Evolutionary conservation across 2,329 filamentous ascomycete genomes (phyloP), one percentile per base, ranked within the genome.

Genomic region (Annulohypoxylon truncatum): DNA sequence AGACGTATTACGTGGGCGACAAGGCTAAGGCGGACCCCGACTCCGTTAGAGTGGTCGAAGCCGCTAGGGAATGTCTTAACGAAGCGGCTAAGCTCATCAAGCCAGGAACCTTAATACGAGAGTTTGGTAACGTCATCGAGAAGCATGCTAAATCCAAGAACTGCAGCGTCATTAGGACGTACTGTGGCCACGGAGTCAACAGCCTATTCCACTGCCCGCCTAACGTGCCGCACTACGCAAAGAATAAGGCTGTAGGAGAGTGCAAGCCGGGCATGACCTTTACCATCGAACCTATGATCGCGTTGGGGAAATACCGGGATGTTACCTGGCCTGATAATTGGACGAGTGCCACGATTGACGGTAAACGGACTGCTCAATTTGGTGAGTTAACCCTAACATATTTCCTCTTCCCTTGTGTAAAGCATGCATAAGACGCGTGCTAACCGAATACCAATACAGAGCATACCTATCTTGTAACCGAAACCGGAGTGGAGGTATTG

Each of bases 241-340:
- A 97, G 85, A 99, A 98, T 82, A 99, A 98, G 87, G 93, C 95
- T 0, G 92, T 97, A 1, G 96, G 96, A 51, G 89, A 92, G 73
- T 96, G 94, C 65, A 97, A 97, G 82, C 90, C 93, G 0, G 96
- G 96, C 57, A 97, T 98, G 94, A 97, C 94, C 70, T 99, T 99
- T 76, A 99, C 96, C 0, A 99, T 99, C 67, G 96, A 99, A 82
- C 96, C 96, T 13, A 99, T 99, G 96, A 94, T 99, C 77, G 94
- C 93, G 40, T 80, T 97, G 59, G 96, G 96, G 63, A 94, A 92
- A 66, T 92, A 97, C 80, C 89, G 89, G 68, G 96, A 99, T 77
- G 91, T 96, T 78, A 98, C 94, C 0, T 99, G 96, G 96, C 96
- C 96, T 0, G 96, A 99, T 78, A 93, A 98, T 82, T 99, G 96